phyloP scores from a whole-genome alignment of 2,329 filamentous ascomycete species.

The Didymella pomorum region DNA sequence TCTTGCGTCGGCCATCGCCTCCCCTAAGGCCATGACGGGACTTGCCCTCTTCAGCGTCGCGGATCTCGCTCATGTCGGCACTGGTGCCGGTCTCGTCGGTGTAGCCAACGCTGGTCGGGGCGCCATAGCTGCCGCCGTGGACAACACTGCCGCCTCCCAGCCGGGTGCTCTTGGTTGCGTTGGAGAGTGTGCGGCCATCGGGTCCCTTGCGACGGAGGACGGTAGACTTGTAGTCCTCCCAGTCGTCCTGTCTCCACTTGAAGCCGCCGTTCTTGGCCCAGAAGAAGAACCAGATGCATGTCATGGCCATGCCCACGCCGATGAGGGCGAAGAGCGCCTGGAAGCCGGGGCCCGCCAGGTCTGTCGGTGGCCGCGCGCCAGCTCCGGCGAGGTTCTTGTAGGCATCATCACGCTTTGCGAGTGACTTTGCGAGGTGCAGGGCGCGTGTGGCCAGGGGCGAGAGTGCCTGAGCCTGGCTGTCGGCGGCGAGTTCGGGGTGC shows the following conservation, averaged over 20 bases:
- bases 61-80: constrained; percentile 53
- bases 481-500: constrained; percentile 36
- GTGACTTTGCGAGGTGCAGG: constrained; percentile 36
- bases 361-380: constrained; percentile 48
- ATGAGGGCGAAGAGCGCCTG: constrained; percentile 88
- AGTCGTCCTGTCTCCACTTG: constrained; percentile 82
- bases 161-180: constrained; percentile 81
- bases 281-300: constrained; percentile 93
- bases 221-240: constrained; percentile 98
- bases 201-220: constrained; percentile 88
- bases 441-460: constrained; percentile 36
- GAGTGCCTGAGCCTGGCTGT: constrained; percentile 25
- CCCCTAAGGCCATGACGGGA: constrained; percentile 52
- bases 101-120: constrained; percentile 52
- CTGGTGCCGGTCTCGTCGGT: constrained; percentile 57
- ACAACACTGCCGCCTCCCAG: constrained; percentile 86
- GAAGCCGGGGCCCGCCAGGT: constrained; percentile 66
- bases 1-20: constrained; percentile 54
- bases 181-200: constrained; percentile 84
- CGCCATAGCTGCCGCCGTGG: constrained; percentile 65
- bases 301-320: constrained; percentile 76
- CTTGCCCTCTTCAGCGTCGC: constrained; percentile 53
- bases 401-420: constrained; percentile 38
- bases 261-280: constrained; percentile 97
- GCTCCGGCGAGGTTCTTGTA: constrained; percentile 38